Evolutionary conservation across 202 grass and related monocot genomes (phyloP), one percentile per base, ranked within the genome.

Genomic region (Zizania palustris): DNA sequence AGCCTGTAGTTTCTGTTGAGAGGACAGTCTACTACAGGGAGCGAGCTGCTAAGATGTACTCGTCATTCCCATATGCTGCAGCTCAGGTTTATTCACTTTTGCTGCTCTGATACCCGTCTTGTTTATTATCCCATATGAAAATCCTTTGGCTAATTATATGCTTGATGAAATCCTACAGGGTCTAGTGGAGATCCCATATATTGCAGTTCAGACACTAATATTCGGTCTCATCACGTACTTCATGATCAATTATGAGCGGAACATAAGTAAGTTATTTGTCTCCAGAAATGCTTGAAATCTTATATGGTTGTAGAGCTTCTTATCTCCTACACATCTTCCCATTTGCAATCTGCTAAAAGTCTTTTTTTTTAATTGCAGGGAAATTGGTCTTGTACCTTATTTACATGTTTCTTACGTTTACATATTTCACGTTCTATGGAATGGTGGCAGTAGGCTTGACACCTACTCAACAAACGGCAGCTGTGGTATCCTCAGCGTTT

Each of bases 381-480:
- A 97, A 97, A 74, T 74, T 92, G 43, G 36, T 97, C 7, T 13
- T 92, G 21, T 97, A 97, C 74, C 84, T 89, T 53, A 11, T 91
- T 45, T 96, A 72, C 72, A 48, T 88, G 59, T 97, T 92, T 80
- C 85, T 97, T 65, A 92, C 93, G 11, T 90, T 96, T 40, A 88
- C 78, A 43, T 96, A 92, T 82, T 92, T 92, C 73, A 96, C 93
- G 12, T 97, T 92, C 77, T 92, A 97, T 3, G 89, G 93, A 19
- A 90, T 96, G 93, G 85, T 96, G 85, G 89, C 85, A 0, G 35
- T 92, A 44, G 89, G 87, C n/a, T 73, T 96, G 80, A 92, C 93
- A 13, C 85, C 87, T 4, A 67, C 85, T 15, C 90, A 92, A 74
- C 80, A 92, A 7, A 74, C 88, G 14, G 92, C 88, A 43, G 77